These are phyloP conservation scores for Alternaria burnsii DNA, from an alignment of 2,329 filamentous ascomycete genomes.

Conservation along the genomic window DNA sequence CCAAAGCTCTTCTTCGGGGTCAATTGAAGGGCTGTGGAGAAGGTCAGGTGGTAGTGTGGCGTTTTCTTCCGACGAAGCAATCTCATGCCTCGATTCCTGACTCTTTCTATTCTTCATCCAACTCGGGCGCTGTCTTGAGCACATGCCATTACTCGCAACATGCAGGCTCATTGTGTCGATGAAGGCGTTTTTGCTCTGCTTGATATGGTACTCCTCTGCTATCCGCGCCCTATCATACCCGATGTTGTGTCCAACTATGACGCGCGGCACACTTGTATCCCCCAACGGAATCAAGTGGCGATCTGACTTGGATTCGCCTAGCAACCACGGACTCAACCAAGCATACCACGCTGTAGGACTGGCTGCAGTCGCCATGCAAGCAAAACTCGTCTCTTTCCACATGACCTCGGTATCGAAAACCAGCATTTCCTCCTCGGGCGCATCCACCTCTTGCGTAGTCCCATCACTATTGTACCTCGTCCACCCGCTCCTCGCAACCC, in stretches of 20 bases:
- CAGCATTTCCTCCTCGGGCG: slow-evolving; percentile 81
- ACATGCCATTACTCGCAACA: slow-evolving; percentile 98
- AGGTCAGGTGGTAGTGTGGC: slow-evolving; percentile 73
- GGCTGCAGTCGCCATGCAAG: slow-evolving; percentile 95
- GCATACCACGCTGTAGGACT: slow-evolving; percentile 94
- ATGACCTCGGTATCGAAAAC: slow-evolving; percentile 97
- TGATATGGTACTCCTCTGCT: slow-evolving; percentile 85
- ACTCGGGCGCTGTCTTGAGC: slow-evolving; percentile 90
- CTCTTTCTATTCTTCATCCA: slow-evolving; percentile 98
- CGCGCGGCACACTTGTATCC: slow-evolving; percentile 73
- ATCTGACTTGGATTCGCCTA: slow-evolving; percentile 84
- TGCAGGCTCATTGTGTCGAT: slow-evolving; percentile 98
- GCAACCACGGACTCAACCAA: slow-evolving; percentile 94
- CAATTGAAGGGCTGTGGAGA: slow-evolving; percentile 71
- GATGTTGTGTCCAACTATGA: slow-evolving; percentile 94
- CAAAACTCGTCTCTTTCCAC: slow-evolving; percentile 91
- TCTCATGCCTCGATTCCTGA: slow-evolving; percentile 80
- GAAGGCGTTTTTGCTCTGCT: slow-evolving; percentile 85
- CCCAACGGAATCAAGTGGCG: slow-evolving; percentile 88
- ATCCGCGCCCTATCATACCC: slow-evolving; percentile 92
- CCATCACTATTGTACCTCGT: slow-evolving; percentile 88
- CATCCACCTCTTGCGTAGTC: slow-evolving; percentile 73
- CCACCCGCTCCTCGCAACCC: slow-evolving; percentile 86
- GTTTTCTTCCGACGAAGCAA: slow-evolving; percentile 71
- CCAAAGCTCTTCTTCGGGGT: slow-evolving; percentile 96